phyloP scores from a whole-genome alignment of 768 basidiomycete species.

The Lactifluus piperatus region DNA sequence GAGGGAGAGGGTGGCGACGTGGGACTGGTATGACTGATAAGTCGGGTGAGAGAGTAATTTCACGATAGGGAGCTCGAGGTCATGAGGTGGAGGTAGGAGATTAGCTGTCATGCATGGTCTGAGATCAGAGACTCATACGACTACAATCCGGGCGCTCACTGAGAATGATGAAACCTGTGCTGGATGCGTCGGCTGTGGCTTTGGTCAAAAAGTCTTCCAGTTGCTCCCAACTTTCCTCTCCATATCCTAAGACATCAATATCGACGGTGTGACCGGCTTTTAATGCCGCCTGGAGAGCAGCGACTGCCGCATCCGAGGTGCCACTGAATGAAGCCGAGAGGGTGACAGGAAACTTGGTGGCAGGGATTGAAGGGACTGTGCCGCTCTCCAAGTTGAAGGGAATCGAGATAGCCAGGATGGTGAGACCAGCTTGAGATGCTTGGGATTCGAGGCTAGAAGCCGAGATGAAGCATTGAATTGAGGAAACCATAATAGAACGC shows the following conservation, averaged over 20 bases:
- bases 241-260: slow-evolving; percentile 53
- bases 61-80: slow-evolving; percentile 61
- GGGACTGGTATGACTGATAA: slow-evolving; percentile 65
- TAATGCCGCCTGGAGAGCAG: slow-evolving; percentile 59
- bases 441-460: slow-evolving; percentile 17
- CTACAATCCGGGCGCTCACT: slow-evolving; percentile 33
- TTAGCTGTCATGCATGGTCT: slow-evolving; percentile 49
- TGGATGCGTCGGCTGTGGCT: slow-evolving; percentile 35
- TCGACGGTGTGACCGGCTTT: slow-evolving; percentile 56
- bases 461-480: not conserved
- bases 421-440: slow-evolving; percentile 11
- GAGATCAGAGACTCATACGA: slow-evolving; percentile 1
- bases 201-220: slow-evolving; percentile 68
- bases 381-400: slow-evolving; percentile 52
- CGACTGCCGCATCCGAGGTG: slow-evolving; percentile 40
- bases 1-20: slow-evolving; percentile 64
- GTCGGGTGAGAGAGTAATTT: slow-evolving; percentile 71
- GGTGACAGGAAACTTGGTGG: slow-evolving; percentile 37
- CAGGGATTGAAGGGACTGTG: slow-evolving; percentile 30
- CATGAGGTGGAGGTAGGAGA: slow-evolving; percentile 70
- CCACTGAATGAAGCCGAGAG: slow-evolving; percentile 50
- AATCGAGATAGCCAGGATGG: slow-evolving; percentile 45
- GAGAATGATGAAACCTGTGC: slow-evolving; percentile 48
- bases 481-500: slow-evolving; percentile 21
- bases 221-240: slow-evolving; percentile 48